A percentile compares a stretch with the other conserved stretches of the same genome.
phyloP scores from a whole-genome alignment of 2,329 filamentous ascomycete species.

The Dactylellina cionopaga region DNA sequence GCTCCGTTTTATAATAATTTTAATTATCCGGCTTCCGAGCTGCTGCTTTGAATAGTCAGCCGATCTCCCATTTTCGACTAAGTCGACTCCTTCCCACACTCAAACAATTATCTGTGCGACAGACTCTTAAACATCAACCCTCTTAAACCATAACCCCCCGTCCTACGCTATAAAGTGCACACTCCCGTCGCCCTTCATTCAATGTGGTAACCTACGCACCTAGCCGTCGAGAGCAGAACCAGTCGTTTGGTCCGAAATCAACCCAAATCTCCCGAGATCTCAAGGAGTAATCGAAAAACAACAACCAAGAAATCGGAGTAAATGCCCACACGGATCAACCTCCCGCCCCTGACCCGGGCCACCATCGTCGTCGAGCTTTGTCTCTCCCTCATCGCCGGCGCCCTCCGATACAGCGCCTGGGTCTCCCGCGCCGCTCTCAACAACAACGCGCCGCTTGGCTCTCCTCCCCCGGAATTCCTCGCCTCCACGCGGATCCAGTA shows the following conservation, averaged over 20 bases:
- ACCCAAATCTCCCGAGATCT: conserved; percentile 10
- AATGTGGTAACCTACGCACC: background rate
- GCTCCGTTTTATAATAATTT: no score
- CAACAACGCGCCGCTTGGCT: conserved; percentile 52
- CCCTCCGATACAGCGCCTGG: conserved; percentile 78
- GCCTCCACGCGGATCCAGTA: conserved; percentile 76
- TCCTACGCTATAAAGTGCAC: no score
- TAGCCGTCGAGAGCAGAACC: background rate
- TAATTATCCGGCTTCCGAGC: background rate
- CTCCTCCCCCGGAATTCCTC: conserved; percentile 59
- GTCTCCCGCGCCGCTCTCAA: conserved; percentile 56
- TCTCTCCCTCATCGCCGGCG: conserved; percentile 83
- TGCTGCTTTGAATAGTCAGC: background rate
- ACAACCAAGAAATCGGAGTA: conserved; percentile 44
- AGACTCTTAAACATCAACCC: no score
- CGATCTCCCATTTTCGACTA: background rate
- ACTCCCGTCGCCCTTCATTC: background rate
- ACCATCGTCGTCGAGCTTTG: conserved; percentile 78
- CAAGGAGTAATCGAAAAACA: background rate
- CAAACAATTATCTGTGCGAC: background rate
- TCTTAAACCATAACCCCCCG: background rate
- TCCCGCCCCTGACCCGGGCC: conserved; percentile 88
- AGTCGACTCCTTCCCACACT: background rate
- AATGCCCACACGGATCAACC: conserved; percentile 86
- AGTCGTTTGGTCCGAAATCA: background rate